Conservation (phyloP, 2,329 filamentous ascomycete genomes). For the Cladophialophora carrionii region DNA sequence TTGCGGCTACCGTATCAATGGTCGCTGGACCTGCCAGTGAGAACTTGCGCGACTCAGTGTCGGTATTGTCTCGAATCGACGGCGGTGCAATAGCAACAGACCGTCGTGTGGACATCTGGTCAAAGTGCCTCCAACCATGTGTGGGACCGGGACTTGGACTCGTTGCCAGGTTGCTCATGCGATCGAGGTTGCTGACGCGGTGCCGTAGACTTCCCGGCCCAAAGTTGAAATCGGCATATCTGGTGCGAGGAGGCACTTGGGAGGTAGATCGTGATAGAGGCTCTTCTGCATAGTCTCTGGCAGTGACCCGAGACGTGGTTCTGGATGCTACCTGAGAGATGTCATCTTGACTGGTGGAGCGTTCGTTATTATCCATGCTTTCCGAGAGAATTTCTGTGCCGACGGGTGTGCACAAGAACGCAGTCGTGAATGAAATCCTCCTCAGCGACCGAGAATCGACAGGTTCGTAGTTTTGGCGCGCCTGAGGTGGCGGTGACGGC, state of each 20-base stretch:
- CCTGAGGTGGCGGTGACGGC: not conserved
- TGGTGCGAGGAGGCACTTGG: slow-evolving; percentile 13
- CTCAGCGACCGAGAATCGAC: not conserved
- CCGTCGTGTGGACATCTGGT: slow-evolving; percentile 13
- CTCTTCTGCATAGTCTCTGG: slow-evolving; percentile 21
- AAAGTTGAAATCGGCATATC: slow-evolving; percentile 19
- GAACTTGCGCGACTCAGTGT: slow-evolving; percentile 35
- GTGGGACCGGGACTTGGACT: slow-evolving; percentile 24
- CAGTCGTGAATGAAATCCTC: not conserved
- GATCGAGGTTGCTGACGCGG: slow-evolving; percentile 19
- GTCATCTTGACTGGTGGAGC: slow-evolving; percentile 17
- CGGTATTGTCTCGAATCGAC: slow-evolving; percentile 13
- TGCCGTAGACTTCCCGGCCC: slow-evolving; percentile 17
- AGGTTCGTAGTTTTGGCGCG: not conserved
- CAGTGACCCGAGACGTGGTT: slow-evolving; percentile 6
- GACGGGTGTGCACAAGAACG: not conserved
- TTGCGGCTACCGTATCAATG: slow-evolving; percentile 38
- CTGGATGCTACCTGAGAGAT: not conserved
- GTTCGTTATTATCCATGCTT: slow-evolving; percentile 18
- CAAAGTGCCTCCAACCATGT: slow-evolving; percentile 14
- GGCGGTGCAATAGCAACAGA: slow-evolving; percentile 23
- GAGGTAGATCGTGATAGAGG: slow-evolving; percentile 13
- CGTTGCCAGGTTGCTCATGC: slow-evolving; percentile 16
- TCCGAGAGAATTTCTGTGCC: not conserved
- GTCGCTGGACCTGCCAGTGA: slow-evolving; percentile 40